phyloP scores from a whole-genome alignment of 2,329 filamentous ascomycete species.

The Pseudofabraea citricarpa region DNA sequence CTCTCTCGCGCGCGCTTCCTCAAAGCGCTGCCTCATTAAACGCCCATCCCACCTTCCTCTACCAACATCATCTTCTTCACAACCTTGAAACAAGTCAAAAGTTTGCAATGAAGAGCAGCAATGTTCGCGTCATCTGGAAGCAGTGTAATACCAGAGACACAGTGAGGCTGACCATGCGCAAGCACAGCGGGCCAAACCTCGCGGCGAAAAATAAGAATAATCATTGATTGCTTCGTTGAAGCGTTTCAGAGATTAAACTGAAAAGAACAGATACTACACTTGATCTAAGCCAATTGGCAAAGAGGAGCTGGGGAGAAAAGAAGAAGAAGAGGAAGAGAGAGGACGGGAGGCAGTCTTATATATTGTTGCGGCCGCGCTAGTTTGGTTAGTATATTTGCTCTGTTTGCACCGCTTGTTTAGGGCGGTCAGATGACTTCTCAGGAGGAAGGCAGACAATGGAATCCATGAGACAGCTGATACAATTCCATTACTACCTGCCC shows the following conservation, averaged over 20 bases:
- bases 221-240: constrained; percentile 1
- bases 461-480: no score
- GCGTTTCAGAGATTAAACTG: constrained; percentile 60
- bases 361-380: no score
- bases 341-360: no score
- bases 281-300: constrained; percentile 50
- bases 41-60: no score
- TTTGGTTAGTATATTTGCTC: no score
- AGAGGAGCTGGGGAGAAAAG: constrained; percentile 30
- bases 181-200: constrained; percentile 58
- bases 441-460: no score
- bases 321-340: constrained; percentile 4
- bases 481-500: no score
- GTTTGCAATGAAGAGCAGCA: constrained; percentile 48
- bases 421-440: no score
- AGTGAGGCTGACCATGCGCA: constrained; percentile 57
- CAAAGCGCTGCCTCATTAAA: no score
- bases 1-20: no score
- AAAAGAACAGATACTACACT: constrained; percentile 68
- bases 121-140: constrained; percentile 61
- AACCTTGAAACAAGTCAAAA: constrained; percentile 41
- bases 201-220: constrained; percentile 49
- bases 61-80: no score
- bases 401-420: no score
- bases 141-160: constrained; percentile 75